Evolutionary conservation across 208 protist species (phyloP), one percentile per base, ranked within the genome.

Genomic region (Eutreptiella sp.): DNA sequence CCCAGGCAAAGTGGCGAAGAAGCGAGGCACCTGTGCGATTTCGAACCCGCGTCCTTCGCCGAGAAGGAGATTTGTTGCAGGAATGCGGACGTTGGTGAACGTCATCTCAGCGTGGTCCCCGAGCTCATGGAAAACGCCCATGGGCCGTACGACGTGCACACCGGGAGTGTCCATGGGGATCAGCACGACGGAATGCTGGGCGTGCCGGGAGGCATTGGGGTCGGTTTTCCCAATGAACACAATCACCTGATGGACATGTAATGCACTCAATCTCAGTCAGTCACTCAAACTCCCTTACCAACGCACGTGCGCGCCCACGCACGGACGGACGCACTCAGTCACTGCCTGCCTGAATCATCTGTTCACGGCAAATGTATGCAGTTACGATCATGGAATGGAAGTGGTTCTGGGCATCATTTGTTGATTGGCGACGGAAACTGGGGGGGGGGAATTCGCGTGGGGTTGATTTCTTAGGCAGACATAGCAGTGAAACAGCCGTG

Each of bases 141-240:
- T 41, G 5, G 63, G 58, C 11, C 81, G 78, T 19, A 73, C 28
- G 2, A 87, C 46, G 16, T 53, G 50, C 3, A 92, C 52, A 9
- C 85, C 85, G 2, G 57, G 52, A 14, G 69, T 46, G 46, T 84
- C 76, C 55, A 83, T 65, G 3, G 84, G 84, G n/a, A 92, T 83
- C 3, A 91, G 47, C 1, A 92, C 53, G 73, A 92, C 87, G 4
- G 77, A 78, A 39, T 92, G 86, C 64, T 73, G 77, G 31, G 53
- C 3, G 61, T 87, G 70, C 3, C 0, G n/a, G 27, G 41, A 29
- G 3, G 42, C 71, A 2, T 48, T 34, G n/a, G 46, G 4, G 14
- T 67, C 68, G 14, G 70, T 81, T 43, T 73, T 75, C 42, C 78
- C 84, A 68, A 89, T 72, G 33, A 89, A 35, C 31, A 89, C 75